Base-by-base conservation (phyloP, 148 eudicot genomes). In the Heliosperma pusillum region DNA sequence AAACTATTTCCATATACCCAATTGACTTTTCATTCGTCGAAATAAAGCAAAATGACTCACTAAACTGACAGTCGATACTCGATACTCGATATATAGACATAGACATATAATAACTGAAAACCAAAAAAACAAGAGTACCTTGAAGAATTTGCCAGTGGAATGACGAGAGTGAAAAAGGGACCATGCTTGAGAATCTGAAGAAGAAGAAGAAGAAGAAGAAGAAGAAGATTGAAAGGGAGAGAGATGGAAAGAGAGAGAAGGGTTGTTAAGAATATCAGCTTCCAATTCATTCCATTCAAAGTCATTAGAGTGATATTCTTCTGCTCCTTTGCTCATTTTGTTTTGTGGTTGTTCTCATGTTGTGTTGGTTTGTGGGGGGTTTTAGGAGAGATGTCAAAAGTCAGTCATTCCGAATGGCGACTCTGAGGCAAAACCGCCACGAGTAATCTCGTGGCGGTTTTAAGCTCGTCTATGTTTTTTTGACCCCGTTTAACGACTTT, bases 81-180 rank as follows among this genome's bases (percentile, higher is more conserved):
- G n/a, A n/a, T n/a, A n/a, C n/a, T n/a, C n/a, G n/a, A 36, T 36
- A 7, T 36, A 36, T 36, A 36, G 17, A 45, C 2, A 40, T 40
- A 40, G 7, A 40, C 10, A 45, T 44, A 15, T 6, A 26, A 16
- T 22, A 36, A 59, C 29, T 42, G 29, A 81, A 42, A 36, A 61
- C n/a, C n/a, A 6, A 63, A 66, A 3, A 63, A 64, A 15, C 19
- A 21, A 29, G 25, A 16, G 7, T 36, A 88, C 98, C 97, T 94
- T 91, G 87, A 94, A 94, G 92, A 94, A 94, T 74, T 85, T 91
- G 36, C 96, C 98, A 44, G 98, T 77, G 84, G 91, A 90, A 55
- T 94, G 97, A 70, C 88, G 90, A 74, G 98, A 59, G 80, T 94
- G 96, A 66, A 94, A 94, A 7, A 75, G 60, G 58, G 89, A 82